Base-by-base conservation (phyloP, 345 rosid genomes). In the Trapa bicornis region DNA sequence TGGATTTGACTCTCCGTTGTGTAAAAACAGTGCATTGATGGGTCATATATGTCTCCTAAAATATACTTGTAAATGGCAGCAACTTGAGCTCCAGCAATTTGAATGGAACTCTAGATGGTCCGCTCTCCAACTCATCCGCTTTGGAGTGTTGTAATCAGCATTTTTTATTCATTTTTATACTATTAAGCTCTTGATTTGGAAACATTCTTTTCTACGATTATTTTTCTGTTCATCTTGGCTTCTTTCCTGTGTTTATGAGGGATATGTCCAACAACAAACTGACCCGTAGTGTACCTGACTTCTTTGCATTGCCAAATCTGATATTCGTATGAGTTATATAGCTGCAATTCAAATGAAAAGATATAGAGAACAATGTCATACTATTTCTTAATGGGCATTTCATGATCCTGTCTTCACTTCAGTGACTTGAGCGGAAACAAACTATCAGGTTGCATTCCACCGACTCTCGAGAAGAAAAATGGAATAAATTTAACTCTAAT, bases 191-290 rank as follows among this genome's bases (percentile, higher is more conserved):
- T n/a, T n/a, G n/a, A n/a, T n/a, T n/a, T n/a, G n/a, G n/a, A n/a
- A n/a, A n/a, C n/a, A n/a, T n/a, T n/a, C n/a, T n/a, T n/a, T n/a
- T n/a, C n/a, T n/a, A 10, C 13, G 52, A 47, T 10, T 35, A 66
- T 32, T n/a, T 17, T 16, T 14, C 14, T 61, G 0, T 10, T 10
- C 15, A 6, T 47, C 52, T 47, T 10, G 15, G 29, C 39, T 61
- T 17, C 13, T 47, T 10, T 3, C 7, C 52, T 61, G 4, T 61
- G 37, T 36, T 61, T 33, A 4, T 67, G 80, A 86, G 96, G 78
- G 96, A 86, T 71, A 74, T 87, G 38, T 89, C 92, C 4, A 71
- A 79, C 53, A 86, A 83, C 68, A 76, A 39, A 47, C 70, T 88
- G 61, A 68, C 68, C 35, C 89, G 92, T 62, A 16, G 64, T 0